phyloP scores from a whole-genome alignment of 2,329 filamentous ascomycete species.

The Claviceps sp. region DNA sequence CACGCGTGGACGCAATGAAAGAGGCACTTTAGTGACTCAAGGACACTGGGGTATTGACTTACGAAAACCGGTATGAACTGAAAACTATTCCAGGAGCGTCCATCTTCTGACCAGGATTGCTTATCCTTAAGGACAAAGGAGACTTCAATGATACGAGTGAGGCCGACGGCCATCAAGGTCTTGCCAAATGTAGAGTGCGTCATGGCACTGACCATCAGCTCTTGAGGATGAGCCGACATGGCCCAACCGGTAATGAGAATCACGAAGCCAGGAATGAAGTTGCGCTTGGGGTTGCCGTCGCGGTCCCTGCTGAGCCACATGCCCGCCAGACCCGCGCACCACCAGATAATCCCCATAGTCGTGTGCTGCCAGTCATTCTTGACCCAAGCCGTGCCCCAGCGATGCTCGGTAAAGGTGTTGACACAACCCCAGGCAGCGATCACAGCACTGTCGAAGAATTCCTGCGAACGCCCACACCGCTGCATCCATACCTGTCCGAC shows the following conservation, averaged over 20 bases:
- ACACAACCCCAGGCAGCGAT: slow-evolving; percentile 94
- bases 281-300: slow-evolving; percentile 76
- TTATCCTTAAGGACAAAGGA: slow-evolving; percentile 72
- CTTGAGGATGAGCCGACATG: slow-evolving; percentile 86
- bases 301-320: slow-evolving; percentile 82
- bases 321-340: slow-evolving; percentile 81
- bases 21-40: not conserved
- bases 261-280: slow-evolving; percentile 84
- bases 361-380: slow-evolving; percentile 95
- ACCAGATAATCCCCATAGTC: slow-evolving; percentile 99
- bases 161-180: slow-evolving; percentile 80
- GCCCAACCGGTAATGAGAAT: slow-evolving; percentile 88
- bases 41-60: slow-evolving; percentile 23
- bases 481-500: slow-evolving; percentile 82
- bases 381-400: slow-evolving; percentile 82
- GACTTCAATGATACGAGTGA: slow-evolving; percentile 80
- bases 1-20: not conserved
- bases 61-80: slow-evolving; percentile 42
- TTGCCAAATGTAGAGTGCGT: slow-evolving; percentile 87
- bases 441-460: slow-evolving; percentile 87
- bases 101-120: slow-evolving; percentile 50
- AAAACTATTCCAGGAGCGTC: slow-evolving; percentile 51
- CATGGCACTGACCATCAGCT: slow-evolving; percentile 70
- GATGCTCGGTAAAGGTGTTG: slow-evolving; percentile 96
- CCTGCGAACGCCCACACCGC: slow-evolving; percentile 73